These are phyloP conservation scores for Akanthomyces uredinophilus DNA, from an alignment of 2,329 filamentous ascomycete genomes.

Conservation along the genomic window DNA sequence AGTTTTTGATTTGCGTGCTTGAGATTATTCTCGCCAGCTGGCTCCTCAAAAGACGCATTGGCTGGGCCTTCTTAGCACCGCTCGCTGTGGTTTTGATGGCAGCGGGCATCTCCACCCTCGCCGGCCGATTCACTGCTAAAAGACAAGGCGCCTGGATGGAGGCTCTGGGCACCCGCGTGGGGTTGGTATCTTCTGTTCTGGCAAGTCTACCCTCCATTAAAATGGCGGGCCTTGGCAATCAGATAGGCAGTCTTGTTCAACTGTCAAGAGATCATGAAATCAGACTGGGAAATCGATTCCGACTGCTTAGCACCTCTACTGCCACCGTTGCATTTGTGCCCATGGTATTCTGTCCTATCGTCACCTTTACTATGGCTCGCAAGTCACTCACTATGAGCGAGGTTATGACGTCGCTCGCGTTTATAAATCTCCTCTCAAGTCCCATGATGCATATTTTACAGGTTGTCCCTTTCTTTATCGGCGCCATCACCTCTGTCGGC, in stretches of 20 bases:
- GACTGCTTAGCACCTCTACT: slow-evolving; percentile 21
- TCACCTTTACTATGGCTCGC: slow-evolving; percentile 25
- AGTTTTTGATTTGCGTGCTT: slow-evolving; percentile 29
- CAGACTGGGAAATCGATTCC: slow-evolving; percentile 18
- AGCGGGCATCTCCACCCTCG: slow-evolving; percentile 17
- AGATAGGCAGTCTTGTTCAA: slow-evolving; percentile 12
- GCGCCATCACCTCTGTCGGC: not conserved
- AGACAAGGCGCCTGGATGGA: slow-evolving; percentile 26
- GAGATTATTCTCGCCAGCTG: slow-evolving; percentile 29
- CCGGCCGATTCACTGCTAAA: slow-evolving; percentile 19
- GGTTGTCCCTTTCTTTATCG: not conserved
- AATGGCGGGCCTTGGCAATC: slow-evolving; percentile 26
- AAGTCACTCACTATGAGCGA: slow-evolving; percentile 20
- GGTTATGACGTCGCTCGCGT: slow-evolving; percentile 28
- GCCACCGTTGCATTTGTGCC: slow-evolving; percentile 27
- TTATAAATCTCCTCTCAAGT: slow-evolving; percentile 22
- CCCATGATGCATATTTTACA: slow-evolving; percentile 20
- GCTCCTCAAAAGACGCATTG: slow-evolving; percentile 28
- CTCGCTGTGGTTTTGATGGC: slow-evolving; percentile 22
- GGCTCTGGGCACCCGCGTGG: slow-evolving; percentile 24
- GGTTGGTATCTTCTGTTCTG: slow-evolving; percentile 20
- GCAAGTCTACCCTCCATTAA: slow-evolving; percentile 24
- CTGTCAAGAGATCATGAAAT: slow-evolving; percentile 21
- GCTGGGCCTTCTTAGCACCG: slow-evolving; percentile 27
- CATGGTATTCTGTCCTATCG: slow-evolving; percentile 28